Base-by-base conservation (phyloP, 306 rosid species). In the Vigna unguiculata region DNA sequence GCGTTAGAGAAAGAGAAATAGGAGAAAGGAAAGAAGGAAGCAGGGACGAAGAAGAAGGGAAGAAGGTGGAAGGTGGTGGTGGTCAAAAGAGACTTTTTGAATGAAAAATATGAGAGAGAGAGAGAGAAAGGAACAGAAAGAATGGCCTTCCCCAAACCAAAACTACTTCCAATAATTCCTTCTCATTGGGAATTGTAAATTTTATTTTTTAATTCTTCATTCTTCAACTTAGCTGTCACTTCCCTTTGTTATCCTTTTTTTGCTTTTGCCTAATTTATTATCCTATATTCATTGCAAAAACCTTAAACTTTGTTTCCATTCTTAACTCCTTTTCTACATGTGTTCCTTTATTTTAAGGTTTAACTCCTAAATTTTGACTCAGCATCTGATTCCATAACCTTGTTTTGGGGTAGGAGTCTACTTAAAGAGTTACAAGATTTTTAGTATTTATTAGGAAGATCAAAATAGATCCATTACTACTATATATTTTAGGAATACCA, bases 1-100 rank as follows among this genome's bases (percentile, higher is more conserved):
- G 6, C 49, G 41, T 21, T n/a, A 32, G 25, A 60, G 61, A 28
- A 60, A 28, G 58, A 72, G 38, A 48, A 21, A 77, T 15, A 63
- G 52, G 68, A 22, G 2, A 60, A 49, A 81, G 88, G 89, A 88
- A 86, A 78, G 76, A 69, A 74, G 22, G 85, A n/a, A 78, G 97
- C 88, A 92, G 83, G 83, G 75, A 67, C 88, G 85, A 86, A 83
- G 97, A 90, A 89, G 91, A 80, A 85, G 91, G 73, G 90, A 84
- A 84, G 96, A 91, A 86, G 90, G 87, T 47, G 43, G 43, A 12
- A 9, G 75, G 72, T 8, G 79, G 83, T 7, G 71, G 64, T 86
- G 92, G 98, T 91, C 98, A 93, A 93, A 87, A 78, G 80, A 76
- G 88, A 82, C 85, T 40, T 87, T 87, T 78, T 85, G 77, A 66